Base-by-base conservation (phyloP, 2,329 filamentous ascomycete genomes). In the Microsporum ferrugineum region DNA sequence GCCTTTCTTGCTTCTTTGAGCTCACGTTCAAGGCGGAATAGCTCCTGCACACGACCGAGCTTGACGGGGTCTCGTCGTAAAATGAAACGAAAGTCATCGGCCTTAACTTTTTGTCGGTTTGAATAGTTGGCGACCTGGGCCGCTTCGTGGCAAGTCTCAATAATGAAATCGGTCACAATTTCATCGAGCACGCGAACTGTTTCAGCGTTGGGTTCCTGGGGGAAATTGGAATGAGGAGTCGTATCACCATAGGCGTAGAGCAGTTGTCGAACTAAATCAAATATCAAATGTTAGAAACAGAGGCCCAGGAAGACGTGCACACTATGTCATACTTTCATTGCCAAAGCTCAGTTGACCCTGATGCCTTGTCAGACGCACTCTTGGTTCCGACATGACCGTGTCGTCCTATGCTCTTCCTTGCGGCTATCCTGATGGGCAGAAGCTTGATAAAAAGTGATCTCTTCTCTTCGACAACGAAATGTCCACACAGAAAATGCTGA, bases 31-130 rank as follows among this genome's bases (percentile, higher is more conserved):
- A 92, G 91, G 74, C 89, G 88, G 66, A 96, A 82, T 70, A 95
- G 84, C 77, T 96, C 91, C 71, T 89, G 85, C 60, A 97, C 91
- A 69, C 92, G 86, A 57, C 94, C 94, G 49, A 97, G 79, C 72
- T 95, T 95, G 62, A 83, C 80, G 6, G 88, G 86, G 70, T 97
- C 95, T 65, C 88, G 84, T 36, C 94, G 84, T 67, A 97, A 84
- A 43, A 91, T 90, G 75, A 95, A 99, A 70, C 95, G 91, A 77
- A 99, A 96, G 75, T 99, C 94, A 70, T 96, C 92, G 69, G 95
- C 89, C 74, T 99, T 99, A 76, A 99, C 91, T 77, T 99, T 99
- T 69, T 95, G 89, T 1, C 94, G 88, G 0, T 91, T 88, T 1
- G 88, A 86, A 74, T 95, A 89, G 72, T 89, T 86, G 0, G 94